A percentile compares a stretch with the other conserved stretches of the same genome.
Conservation (phyloP, 352 stramenopile species). For the Phytophthora pisi region DNA sequence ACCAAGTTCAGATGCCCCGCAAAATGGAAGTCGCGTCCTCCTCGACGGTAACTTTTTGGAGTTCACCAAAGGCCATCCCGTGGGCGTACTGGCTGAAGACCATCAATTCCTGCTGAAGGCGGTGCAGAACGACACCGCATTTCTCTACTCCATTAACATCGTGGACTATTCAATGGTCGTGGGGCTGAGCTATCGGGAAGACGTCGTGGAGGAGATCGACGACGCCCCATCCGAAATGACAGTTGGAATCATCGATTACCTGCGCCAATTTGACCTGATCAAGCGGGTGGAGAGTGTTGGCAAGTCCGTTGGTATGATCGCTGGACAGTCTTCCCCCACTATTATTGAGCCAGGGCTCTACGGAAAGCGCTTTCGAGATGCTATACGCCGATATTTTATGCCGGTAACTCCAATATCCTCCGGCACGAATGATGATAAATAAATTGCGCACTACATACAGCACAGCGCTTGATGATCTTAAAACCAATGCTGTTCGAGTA, state of each 20-base stretch:
- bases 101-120: slow-evolving; percentile 80
- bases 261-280: slow-evolving; percentile 98
- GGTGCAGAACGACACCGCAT: slow-evolving; percentile 97
- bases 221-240: slow-evolving; percentile 80
- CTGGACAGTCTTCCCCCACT: slow-evolving; percentile 96
- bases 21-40: slow-evolving; percentile 52
- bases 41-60: slow-evolving; percentile 89
- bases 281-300: slow-evolving; percentile 99
- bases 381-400: slow-evolving; percentile 98
- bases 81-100: slow-evolving; percentile 74
- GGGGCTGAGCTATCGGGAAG: slow-evolving; percentile 59
- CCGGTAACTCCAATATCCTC: slow-evolving; percentile 90
- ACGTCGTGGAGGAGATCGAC: slow-evolving; percentile 39
- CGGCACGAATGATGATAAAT: slow-evolving; percentile 45
- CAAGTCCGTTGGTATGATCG: slow-evolving; percentile 98
- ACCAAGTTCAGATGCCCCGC: slow-evolving; percentile 27
- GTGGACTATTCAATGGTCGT: slow-evolving; percentile 99
- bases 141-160: slow-evolving; percentile 98
- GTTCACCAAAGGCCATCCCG: slow-evolving; percentile 76
- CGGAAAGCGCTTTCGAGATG: slow-evolving; percentile 94
- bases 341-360: slow-evolving; percentile 98
- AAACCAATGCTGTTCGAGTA: background rate
- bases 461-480: background rate
- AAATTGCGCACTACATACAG: slow-evolving; percentile 9
- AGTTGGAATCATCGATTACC: slow-evolving; percentile 99